Base-by-base conservation (phyloP, 257 asterid genomes). In the Solanum boliviense region DNA sequence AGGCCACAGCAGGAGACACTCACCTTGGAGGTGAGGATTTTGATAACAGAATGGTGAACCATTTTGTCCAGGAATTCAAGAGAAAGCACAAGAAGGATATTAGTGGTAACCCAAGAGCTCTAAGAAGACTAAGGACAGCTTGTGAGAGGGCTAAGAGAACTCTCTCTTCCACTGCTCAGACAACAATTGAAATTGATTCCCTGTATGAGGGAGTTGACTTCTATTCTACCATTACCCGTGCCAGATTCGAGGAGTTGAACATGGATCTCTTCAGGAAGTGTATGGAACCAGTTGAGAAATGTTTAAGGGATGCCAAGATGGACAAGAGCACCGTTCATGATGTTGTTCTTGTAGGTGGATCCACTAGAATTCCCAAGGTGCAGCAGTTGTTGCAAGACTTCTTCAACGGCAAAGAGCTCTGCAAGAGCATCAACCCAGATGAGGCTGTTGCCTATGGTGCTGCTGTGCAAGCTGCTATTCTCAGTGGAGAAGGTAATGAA, bases 91-190 rank as follows among this genome's bases (percentile, higher is more conserved):
- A 95, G 94, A 95, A 95, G 83, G 98, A 95, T 87, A 95, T 95
- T 21, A 93, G 87, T 13, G 98, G 98, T 3, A 93, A 93, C 89
- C 95, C 95, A 0, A 93, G 98, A 82, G 96, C 98, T 34, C 75
- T 93, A 88, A 91, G 98, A 78, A 84, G 98, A 67, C 89, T 95
- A 89, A 94, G 98, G 70, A 95, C 96, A 4, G 89, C 98, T 23
- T 95, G 98, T 86, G 98, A 95, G 90, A 90, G 98, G 88, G 98
- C 98, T 20, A 95, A 95, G 94, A 93, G 98, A 68, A 95, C 98
- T n/a, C 94, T 95, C 21, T 95, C 98, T 5, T 95, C 98, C 71
- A 95, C 98, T 32, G 98, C 98, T 31, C 98, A 94, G 83, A 95
- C 98, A 70, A 95, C 98, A 34, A 93, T 95, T 41, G 98, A 95